Conservation (phyloP, 176 grass and related monocot genomes). For the Phoenix roebelenii region DNA sequence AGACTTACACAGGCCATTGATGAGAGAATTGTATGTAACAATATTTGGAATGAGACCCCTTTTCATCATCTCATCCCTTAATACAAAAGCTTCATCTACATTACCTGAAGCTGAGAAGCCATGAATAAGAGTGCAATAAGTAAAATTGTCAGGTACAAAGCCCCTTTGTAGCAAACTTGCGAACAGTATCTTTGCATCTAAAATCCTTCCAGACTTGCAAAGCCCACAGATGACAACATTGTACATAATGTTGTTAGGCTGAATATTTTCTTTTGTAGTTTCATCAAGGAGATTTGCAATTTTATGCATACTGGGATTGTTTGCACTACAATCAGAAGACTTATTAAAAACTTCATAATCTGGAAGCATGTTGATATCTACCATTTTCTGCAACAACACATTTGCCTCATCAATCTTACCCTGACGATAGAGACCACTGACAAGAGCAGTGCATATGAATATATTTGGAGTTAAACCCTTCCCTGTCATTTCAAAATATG, state of each 20-base stretch:
- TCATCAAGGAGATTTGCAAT: slow-evolving; percentile 27
- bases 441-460: slow-evolving; percentile 53
- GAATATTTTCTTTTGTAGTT: slow-evolving; percentile 27
- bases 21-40: slow-evolving; percentile 83
- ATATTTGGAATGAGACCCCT: slow-evolving; percentile 49
- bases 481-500: slow-evolving; percentile 66
- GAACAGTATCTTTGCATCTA: slow-evolving; percentile 60
- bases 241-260: slow-evolving; percentile 63
- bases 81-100: slow-evolving; percentile 56
- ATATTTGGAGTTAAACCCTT: slow-evolving; percentile 67
- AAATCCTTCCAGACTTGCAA: slow-evolving; percentile 66
- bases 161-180: slow-evolving; percentile 39
- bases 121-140: slow-evolving; percentile 81
- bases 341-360: slow-evolving; percentile 23
- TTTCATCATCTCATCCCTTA: slow-evolving; percentile 66
- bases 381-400: slow-evolving; percentile 58
- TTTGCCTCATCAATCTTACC: slow-evolving; percentile 88
- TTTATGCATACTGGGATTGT: slow-evolving; percentile 28
- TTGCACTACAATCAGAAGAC: slow-evolving; percentile 10
- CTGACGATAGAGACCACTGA: slow-evolving; percentile 73
- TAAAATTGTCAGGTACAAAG: slow-evolving; percentile 68
- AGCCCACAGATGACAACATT: slow-evolving; percentile 83
- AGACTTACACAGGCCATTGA: slow-evolving; percentile 86
- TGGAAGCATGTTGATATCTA: slow-evolving; percentile 46
- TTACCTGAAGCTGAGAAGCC: slow-evolving; percentile 56